Evolutionary conservation across 2,329 filamentous ascomycete species (phyloP), one percentile per base, ranked within the genome.

Genomic region (Coniochaeta prunicola): DNA sequence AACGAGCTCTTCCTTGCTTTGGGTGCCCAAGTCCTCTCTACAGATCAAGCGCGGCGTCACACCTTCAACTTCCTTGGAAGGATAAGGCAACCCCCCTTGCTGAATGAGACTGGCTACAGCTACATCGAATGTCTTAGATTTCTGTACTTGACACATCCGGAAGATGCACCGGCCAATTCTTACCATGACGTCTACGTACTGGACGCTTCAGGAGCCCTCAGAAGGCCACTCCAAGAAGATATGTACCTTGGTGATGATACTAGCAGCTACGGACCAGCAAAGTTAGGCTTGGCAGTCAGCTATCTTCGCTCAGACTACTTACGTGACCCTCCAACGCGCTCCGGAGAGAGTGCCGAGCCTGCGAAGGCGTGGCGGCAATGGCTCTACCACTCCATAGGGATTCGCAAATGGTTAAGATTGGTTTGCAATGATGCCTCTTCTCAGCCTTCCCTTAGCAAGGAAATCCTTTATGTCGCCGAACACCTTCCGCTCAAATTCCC

Each of bases 301-400:
- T 64, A 65, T 24, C 34, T 67, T 4, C 42, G 63, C 38, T 19
- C 60, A 12, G 48, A 28, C 2, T 66, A 64, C 24, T 58, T 67
- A 34, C 13, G 19, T 3, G 45, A 60, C n/a, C 33, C 31, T 12
- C 61, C 62, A 13, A 17, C 19, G 8, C 48, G 21, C 38, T 40
- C 38, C 38, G 38, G 38, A 19, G 38, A 21, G 2, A 10, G n/a
- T 6, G 17, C 38, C 5, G 38, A 19, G 15, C 9, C n/a, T 4
- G 4, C 7, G n/a, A n/a, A 19, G n/a, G 4, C 38, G 15, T 54
- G 50, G 50, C 13, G 17, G 12, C 8, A n/a, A 19, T 54, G 50
- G 50, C 50, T 54, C 5, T 10, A 21, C 26, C 24, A 6, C 7
- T 26, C 9, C 50, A 4, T 54, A 13, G 26, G 50, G 6, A 31